phyloP scores from a whole-genome alignment of 2,329 filamentous ascomycete genomes.

The Claviceps capensis region DNA sequence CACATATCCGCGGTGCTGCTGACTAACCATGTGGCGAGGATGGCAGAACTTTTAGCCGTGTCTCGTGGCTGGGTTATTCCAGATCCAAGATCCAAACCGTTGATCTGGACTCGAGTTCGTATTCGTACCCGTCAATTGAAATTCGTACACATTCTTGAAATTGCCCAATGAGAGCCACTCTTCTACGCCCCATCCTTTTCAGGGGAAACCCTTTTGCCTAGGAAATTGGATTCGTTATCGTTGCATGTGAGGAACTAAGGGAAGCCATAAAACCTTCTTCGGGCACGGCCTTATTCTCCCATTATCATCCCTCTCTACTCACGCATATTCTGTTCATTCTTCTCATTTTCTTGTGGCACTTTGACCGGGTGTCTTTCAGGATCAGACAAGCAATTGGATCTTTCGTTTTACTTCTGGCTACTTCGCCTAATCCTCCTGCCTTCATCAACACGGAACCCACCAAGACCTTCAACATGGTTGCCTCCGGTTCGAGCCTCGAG shows the following conservation, averaged over 20 bases:
- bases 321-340: slow-evolving; percentile 2
- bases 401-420: not conserved
- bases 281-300: not conserved
- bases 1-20: not conserved
- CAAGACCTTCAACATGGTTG: slow-evolving; percentile 27
- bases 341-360: not conserved
- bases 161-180: slow-evolving; percentile 6
- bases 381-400: not conserved
- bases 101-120: slow-evolving; percentile 6
- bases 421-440: slow-evolving; percentile 3
- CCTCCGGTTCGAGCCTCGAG: slow-evolving; percentile 45
- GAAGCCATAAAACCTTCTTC: slow-evolving; percentile 4
- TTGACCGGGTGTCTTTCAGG: not conserved
- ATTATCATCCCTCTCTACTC: not conserved
- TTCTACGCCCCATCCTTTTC: not conserved
- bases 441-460: not conserved
- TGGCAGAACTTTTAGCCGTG: not conserved
- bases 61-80: not conserved
- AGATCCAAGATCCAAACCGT: too few species aligned
- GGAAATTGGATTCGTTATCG: not conserved
- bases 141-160: not conserved
- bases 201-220: slow-evolving; percentile 3
- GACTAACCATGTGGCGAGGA: slow-evolving; percentile 1
- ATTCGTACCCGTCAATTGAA: slow-evolving; percentile 6
- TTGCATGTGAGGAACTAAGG: slow-evolving; percentile 1